phyloP scores from a whole-genome alignment of 1,284 basidiomycete genomes.

The Chalciporus sp. region DNA sequence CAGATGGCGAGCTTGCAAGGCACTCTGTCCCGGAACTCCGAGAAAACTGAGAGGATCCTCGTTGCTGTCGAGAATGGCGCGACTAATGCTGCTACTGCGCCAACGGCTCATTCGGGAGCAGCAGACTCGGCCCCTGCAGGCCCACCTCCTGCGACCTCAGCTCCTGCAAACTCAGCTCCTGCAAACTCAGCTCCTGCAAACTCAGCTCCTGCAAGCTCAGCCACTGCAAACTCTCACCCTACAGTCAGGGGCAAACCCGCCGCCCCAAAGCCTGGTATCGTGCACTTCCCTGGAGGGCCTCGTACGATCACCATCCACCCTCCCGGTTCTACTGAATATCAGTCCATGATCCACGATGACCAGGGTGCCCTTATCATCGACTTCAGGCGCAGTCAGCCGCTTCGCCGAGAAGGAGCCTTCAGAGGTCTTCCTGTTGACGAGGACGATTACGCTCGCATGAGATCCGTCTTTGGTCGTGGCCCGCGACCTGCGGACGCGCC shows the following conservation, averaged over 20 bases:
- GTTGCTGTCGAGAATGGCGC: conserved; percentile 1
- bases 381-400: conserved; percentile 9
- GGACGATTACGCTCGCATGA: conserved; percentile 10
- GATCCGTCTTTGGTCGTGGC: conserved; percentile 18
- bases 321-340: conserved; percentile 17
- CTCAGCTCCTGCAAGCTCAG: neutral
- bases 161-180: neutral
- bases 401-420: conserved; percentile 28
- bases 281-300: conserved; percentile 27
- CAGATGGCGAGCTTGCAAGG: neutral
- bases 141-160: neutral
- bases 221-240: neutral
- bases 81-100: neutral
- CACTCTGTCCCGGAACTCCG: too few species aligned
- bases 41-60: neutral
- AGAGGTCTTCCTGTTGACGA: conserved; percentile 13
- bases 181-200: neutral
- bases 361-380: conserved; percentile 21
- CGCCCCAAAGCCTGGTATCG: conserved; percentile 8
- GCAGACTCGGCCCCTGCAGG: neutral
- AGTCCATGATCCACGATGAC: conserved; percentile 20
- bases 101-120: neutral
- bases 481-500: neutral
- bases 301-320: conserved; percentile 33
- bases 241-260: neutral